Percentiles rank a stretch among this genome's conserved stretches.
These are phyloP conservation scores for Eutypella sp. DNA, from an alignment of 2,329 filamentous ascomycete species.

Conservation along the genomic window DNA sequence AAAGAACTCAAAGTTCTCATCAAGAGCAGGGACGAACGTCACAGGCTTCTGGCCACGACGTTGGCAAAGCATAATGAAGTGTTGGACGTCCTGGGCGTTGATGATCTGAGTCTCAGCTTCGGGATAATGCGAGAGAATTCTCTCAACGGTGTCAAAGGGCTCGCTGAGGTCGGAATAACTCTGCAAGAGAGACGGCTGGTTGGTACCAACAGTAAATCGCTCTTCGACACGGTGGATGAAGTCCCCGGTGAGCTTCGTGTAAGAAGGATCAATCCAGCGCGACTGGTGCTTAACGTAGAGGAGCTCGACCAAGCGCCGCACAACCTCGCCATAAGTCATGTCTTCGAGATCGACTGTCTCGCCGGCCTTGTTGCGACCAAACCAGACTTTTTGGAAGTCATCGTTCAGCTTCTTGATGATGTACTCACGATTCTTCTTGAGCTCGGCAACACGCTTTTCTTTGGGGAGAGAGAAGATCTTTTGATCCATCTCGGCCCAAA, in stretches of 20 bases:
- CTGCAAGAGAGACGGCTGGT: slow-evolving; percentile 78
- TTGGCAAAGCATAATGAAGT: slow-evolving; percentile 91
- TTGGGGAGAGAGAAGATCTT: slow-evolving; percentile 97
- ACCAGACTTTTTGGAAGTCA: slow-evolving; percentile 97
- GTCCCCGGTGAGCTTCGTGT: slow-evolving; percentile 79
- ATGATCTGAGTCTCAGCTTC: slow-evolving; percentile 88
- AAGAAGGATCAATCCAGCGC: slow-evolving; percentile 86
- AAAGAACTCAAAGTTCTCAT: slow-evolving; percentile 97
- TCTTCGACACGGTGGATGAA: slow-evolving; percentile 97
- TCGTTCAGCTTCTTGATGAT: slow-evolving; percentile 96
- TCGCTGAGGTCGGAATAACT: slow-evolving; percentile 83
- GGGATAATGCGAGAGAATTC: slow-evolving; percentile 76
- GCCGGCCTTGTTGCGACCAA: slow-evolving; percentile 76
- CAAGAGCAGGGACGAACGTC: slow-evolving; percentile 90
- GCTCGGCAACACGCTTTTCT: slow-evolving; percentile 81
- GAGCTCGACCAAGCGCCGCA: slow-evolving; percentile 80
- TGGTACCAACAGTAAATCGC: slow-evolving; percentile 72
- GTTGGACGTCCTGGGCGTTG: slow-evolving; percentile 96
- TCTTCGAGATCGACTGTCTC: slow-evolving; percentile 84
- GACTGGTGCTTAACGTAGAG: slow-evolving; percentile 88
- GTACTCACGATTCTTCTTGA: slow-evolving; percentile 83
- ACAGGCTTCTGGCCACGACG: slow-evolving; percentile 92
- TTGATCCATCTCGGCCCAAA: slow-evolving; percentile 99
- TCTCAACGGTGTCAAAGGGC: slow-evolving; percentile 73
- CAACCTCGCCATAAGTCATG: slow-evolving; percentile 90